A percentile compares a stretch with the other conserved stretches of the same genome.
These are phyloP conservation scores for Brettanomyces nanus DNA, from an alignment of 805 yeast genomes.

Conservation along the genomic window DNA sequence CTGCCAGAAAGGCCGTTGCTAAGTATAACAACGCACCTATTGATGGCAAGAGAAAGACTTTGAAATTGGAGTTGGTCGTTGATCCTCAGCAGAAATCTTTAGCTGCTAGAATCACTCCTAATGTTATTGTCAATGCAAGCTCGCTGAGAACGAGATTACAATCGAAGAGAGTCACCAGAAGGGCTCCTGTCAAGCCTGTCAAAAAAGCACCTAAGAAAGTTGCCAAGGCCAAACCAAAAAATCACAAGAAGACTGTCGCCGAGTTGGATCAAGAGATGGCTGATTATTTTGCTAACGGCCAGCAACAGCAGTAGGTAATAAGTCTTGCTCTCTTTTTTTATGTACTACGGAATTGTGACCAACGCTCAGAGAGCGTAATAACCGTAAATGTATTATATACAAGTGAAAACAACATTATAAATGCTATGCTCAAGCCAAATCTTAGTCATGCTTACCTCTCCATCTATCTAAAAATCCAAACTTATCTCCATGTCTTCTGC, in stretches of 20 bases:
- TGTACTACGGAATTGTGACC: too few relatives aligned
- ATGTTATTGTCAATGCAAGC: slow-evolving; percentile 14
- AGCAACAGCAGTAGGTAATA: slow-evolving; percentile 10
- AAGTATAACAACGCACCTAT: slow-evolving; percentile 90
- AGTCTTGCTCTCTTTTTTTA: too few relatives aligned
- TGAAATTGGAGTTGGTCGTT: slow-evolving; percentile 73
- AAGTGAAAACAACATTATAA: too few relatives aligned
- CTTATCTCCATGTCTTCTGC: slow-evolving; percentile 30
- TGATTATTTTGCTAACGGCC: slow-evolving; percentile 71
- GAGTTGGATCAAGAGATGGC: slow-evolving; percentile 98
- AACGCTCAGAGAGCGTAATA: too few relatives aligned
- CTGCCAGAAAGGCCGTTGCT: slow-evolving; percentile 72
- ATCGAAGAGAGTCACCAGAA: slow-evolving; percentile 25
- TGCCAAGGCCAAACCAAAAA: slow-evolving; percentile 25
- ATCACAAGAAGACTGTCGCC: slow-evolving; percentile 67
- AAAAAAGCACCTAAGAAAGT: slow-evolving; percentile 3
- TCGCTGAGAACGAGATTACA: slow-evolving; percentile 5
- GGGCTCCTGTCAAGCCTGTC: slow-evolving; percentile 35
- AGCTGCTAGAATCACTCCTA: slow-evolving; percentile 62
- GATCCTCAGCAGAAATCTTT: slow-evolving; percentile 77
- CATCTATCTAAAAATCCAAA: slow-evolving; percentile 10
- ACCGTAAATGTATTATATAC: too few relatives aligned
- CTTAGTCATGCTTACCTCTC: neutral
- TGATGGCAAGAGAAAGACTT: slow-evolving; percentile 72
- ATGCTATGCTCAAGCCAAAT: too few relatives aligned